These are phyloP conservation scores for Hericium alpestre DNA, from an alignment of 768 basidiomycete genomes.

Conservation along the genomic window DNA sequence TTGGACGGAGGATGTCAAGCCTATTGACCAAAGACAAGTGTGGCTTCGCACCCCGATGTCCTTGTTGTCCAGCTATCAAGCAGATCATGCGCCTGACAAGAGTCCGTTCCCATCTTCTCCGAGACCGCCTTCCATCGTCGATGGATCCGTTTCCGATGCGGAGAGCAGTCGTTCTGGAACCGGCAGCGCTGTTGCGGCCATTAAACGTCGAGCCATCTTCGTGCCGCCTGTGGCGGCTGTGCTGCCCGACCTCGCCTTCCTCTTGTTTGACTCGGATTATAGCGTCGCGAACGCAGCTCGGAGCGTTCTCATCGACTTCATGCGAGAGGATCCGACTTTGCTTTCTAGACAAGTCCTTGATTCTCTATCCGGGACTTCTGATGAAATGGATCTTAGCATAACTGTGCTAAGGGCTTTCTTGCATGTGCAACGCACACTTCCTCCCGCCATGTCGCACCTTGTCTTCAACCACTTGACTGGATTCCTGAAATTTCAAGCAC, in stretches of 20 bases:
- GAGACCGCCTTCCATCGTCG: constrained; percentile 9
- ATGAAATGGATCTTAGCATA: constrained; percentile 37
- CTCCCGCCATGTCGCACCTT: constrained; percentile 54
- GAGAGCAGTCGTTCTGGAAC: constrained; percentile 23
- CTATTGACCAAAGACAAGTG: constrained; percentile 44
- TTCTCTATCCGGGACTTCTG: constrained; percentile 39
- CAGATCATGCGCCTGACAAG: constrained; percentile 36
- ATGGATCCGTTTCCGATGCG: neutral
- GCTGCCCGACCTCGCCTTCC: constrained; percentile 41
- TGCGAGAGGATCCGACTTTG: constrained; percentile 68
- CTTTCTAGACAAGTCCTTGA: constrained; percentile 55
- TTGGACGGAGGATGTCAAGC: constrained; percentile 47
- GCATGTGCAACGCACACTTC: constrained; percentile 44
- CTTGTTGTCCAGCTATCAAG: constrained; percentile 44
- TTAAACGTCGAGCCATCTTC: constrained; percentile 57
- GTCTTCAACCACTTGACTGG: constrained; percentile 65
- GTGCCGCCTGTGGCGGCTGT: constrained; percentile 47
- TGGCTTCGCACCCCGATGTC: constrained; percentile 59
- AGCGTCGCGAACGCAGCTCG: constrained; percentile 47
- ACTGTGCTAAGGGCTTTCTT: constrained; percentile 45
- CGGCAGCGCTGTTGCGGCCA: constrained; percentile 16
- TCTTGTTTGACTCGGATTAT: constrained; percentile 45
- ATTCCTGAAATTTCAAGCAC: constrained; percentile 45
- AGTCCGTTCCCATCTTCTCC: constrained; percentile 2
- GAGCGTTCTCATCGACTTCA: constrained; percentile 46